Conservation (phyloP, 2,329 filamentous ascomycete genomes). For the Scolecobasidium constrictum region DNA sequence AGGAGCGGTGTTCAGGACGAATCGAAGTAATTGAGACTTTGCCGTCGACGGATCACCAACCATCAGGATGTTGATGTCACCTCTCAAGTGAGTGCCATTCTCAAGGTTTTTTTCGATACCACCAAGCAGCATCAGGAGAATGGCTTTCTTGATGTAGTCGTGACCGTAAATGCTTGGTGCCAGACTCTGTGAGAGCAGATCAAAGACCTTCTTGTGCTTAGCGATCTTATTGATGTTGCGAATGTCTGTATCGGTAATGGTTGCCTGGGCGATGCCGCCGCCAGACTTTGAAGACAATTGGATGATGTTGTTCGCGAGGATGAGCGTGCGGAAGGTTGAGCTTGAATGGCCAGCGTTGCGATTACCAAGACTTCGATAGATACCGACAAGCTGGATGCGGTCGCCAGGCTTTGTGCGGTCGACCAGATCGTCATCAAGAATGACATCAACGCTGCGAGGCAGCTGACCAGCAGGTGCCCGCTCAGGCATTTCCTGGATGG, state of each 20-base stretch:
- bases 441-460: constrained; percentile 88
- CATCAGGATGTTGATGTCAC: constrained; percentile 99
- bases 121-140: constrained; percentile 85
- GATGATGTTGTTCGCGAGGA: constrained; percentile 91
- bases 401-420: constrained; percentile 93
- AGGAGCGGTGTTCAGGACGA: constrained; percentile 93
- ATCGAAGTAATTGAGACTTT: constrained; percentile 94
- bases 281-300: constrained; percentile 92
- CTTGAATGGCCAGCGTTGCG: constrained; percentile 67
- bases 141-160: constrained; percentile 95
- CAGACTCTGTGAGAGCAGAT: constrained; percentile 83
- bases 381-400: constrained; percentile 91
- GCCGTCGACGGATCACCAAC: constrained; percentile 97
- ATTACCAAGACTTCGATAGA: constrained; percentile 89
- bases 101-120: constrained; percentile 98
- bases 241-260: constrained; percentile 92
- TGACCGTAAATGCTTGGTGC: constrained; percentile 96
- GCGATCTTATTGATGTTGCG: constrained; percentile 97
- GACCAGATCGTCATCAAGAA: constrained; percentile 92
- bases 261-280: constrained; percentile 81
- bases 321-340: constrained; percentile 86
- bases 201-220: constrained; percentile 89
- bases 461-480: constrained; percentile 90
- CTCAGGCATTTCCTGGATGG: constrained; percentile 98
- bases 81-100: constrained; percentile 93